A percentile compares a stretch with the other conserved stretches of the same genome.
These are phyloP conservation scores for Cyberlindnera suaveolens DNA, from an alignment of 805 yeast species.

Conservation along the genomic window DNA sequence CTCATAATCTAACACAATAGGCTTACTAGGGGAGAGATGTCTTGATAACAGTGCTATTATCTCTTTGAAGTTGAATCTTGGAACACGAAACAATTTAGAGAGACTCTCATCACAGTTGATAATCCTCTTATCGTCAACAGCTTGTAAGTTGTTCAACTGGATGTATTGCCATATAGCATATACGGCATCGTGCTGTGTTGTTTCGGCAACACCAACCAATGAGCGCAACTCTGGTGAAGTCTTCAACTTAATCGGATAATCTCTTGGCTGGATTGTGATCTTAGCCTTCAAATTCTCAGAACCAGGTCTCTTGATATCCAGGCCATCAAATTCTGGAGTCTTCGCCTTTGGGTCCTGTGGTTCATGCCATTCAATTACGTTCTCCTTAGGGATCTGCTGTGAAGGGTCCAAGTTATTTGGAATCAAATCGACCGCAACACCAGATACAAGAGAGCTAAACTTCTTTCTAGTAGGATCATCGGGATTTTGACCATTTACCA, in stretches of 20 bases:
- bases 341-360: conserved; percentile 35
- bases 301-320: conserved; percentile 83
- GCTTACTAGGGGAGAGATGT: conserved; percentile 71
- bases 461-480: conserved; percentile 47
- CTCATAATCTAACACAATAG: conserved; percentile 69
- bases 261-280: conserved; percentile 77
- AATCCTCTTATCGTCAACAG: conserved; percentile 47
- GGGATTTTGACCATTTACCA: conserved; percentile 46
- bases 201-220: conserved; percentile 69
- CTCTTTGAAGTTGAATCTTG: conserved; percentile 61
- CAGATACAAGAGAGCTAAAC: conserved; percentile 76
- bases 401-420: conserved; percentile 9
- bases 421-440: conserved; percentile 73
- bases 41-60: conserved; percentile 62
- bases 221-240: conserved; percentile 61
- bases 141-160: conserved; percentile 58
- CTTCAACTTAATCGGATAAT: conserved; percentile 59
- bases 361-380: conserved; percentile 86
- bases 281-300: conserved; percentile 55
- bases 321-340: conserved; percentile 71
- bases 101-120: conserved; percentile 46
- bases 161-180: conserved; percentile 77
- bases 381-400: conserved; percentile 17
- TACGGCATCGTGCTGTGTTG: conserved; percentile 81
- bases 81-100: conserved; percentile 37